Base-by-base conservation (phyloP, 176 grass and related monocot species). In the Guadua angustifolia region DNA sequence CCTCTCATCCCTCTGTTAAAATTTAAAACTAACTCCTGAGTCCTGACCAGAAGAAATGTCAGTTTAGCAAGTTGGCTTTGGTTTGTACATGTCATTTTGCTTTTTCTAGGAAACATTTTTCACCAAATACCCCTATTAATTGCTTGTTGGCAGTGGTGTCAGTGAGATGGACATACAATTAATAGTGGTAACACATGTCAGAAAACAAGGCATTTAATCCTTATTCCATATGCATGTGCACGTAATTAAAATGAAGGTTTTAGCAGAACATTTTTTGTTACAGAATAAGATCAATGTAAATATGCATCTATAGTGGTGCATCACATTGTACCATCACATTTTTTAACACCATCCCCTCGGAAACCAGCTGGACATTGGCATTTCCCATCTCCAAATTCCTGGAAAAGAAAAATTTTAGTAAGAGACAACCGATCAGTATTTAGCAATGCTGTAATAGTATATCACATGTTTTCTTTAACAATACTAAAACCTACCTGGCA, bases 331-430 rank as follows among this genome's bases (percentile, higher is more conserved):
- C 91, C 82, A 62, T 90, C 74, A 83, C 91, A 93, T 44, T 80
- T 88, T 74, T 88, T 90, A 47, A 86, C 59, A 79, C 85, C 91
- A 15, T 93, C 88, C 49, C 88, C 91, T 56, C 43, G 68, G 69
- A 93, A 93, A 61, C 91, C 88, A 69, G 68, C 36, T 51, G 91
- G 91, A 44, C 88, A 93, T 57, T 80, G 69, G 74, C 92, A 93
- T 83, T 89, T 84, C 36, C 71, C 82, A 60, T 93, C 63, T 81
- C 77, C 91, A 75, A 51, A 85, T 76, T 88, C 84, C 88, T 92
- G 51, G 0, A 74, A 85, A 45, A 56, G n/a, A 75, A 58, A 82
- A 19, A 36, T 13, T 39, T 45, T 9, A 63, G 40, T 42, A 33
- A 11, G 21, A 25, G 65, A 77, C 17, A 29, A 61, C 16, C 38